Evolutionary conservation across 2,329 filamentous ascomycete genomes (phyloP).

Genomic region (Colletotrichum orchidophilum): DNA sequence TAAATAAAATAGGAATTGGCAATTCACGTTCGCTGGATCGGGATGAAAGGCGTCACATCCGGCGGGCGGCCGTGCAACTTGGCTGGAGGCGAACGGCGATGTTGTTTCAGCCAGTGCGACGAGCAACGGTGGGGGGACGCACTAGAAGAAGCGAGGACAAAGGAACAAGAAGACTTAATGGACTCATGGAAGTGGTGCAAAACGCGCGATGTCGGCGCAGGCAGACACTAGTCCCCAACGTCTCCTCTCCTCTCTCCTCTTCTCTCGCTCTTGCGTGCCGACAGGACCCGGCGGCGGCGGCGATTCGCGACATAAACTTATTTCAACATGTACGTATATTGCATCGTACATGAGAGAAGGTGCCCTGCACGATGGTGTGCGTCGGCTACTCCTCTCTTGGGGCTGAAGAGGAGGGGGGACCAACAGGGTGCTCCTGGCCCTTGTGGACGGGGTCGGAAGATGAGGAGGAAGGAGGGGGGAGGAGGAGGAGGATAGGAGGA

Average conservation of each 20-base stretch:
- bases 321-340: conserved; percentile 18
- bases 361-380: conserved; percentile 25
- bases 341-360: conserved; percentile 1
- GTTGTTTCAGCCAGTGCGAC: conserved; percentile 21
- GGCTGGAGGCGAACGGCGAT: background rate
- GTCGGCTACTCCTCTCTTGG: conserved; percentile 14
- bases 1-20: conserved; percentile 47
- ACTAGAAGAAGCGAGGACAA: conserved; percentile 14
- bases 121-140: conserved; percentile 11
- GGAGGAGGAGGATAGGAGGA: conserved; percentile 5
- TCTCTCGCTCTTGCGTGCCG: background rate
- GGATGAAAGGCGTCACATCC: conserved; percentile 31
- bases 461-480: background rate
- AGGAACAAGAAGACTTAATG: background rate
- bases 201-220: background rate
- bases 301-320: conserved; percentile 14
- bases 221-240: background rate
- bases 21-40: conserved; percentile 8
- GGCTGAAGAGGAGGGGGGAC: conserved; percentile 11
- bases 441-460: background rate
- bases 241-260: background rate
- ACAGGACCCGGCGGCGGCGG: background rate
- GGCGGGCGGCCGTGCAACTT: conserved; percentile 15
- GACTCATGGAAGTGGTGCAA: background rate
- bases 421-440: conserved; percentile 18